phyloP scores from a whole-genome alignment of 257 asterid genomes.

The Salvia hispanica region DNA sequence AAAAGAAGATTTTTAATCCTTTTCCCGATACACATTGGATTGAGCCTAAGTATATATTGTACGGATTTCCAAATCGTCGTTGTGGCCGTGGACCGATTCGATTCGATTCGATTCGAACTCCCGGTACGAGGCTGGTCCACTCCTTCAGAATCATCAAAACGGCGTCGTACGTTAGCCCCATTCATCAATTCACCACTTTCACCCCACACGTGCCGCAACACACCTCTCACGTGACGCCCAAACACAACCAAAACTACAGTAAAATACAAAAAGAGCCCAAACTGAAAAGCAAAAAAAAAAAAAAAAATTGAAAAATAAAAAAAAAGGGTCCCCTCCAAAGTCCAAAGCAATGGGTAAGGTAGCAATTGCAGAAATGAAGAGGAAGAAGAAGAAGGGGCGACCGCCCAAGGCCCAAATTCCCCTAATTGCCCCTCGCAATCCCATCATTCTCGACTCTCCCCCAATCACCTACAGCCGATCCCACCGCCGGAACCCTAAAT shows the following conservation, averaged over 20 bases:
- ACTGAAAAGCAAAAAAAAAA: background rate
- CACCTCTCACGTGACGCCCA: constrained; percentile 28
- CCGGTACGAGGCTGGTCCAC: background rate
- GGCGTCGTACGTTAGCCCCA: background rate
- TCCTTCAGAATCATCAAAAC: background rate
- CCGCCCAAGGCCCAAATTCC: constrained; percentile 55
- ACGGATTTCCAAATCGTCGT: too few species aligned
- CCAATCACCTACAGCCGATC: constrained; percentile 53
- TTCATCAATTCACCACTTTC: background rate
- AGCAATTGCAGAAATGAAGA: constrained; percentile 56
- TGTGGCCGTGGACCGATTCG: too few species aligned
- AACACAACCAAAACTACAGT: constrained; percentile 1
- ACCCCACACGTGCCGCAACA: constrained; percentile 26
- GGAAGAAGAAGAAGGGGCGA: constrained; percentile 82
- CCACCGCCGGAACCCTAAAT: constrained; percentile 54
- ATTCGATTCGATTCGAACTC: too few species aligned
- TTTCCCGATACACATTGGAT: too few species aligned
- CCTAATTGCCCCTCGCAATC: constrained; percentile 32
- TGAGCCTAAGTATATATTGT: too few species aligned
- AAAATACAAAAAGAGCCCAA: background rate
- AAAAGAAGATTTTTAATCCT: too few species aligned
- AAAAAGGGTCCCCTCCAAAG: constrained; percentile 55
- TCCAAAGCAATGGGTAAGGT: constrained; percentile 67
- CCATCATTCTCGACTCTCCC: constrained; percentile 43
- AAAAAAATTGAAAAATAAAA: constrained; percentile 36